phyloP scores from a whole-genome alignment of 2,329 filamentous ascomycete genomes.

The Lasiodiplodia gonubiensis region DNA sequence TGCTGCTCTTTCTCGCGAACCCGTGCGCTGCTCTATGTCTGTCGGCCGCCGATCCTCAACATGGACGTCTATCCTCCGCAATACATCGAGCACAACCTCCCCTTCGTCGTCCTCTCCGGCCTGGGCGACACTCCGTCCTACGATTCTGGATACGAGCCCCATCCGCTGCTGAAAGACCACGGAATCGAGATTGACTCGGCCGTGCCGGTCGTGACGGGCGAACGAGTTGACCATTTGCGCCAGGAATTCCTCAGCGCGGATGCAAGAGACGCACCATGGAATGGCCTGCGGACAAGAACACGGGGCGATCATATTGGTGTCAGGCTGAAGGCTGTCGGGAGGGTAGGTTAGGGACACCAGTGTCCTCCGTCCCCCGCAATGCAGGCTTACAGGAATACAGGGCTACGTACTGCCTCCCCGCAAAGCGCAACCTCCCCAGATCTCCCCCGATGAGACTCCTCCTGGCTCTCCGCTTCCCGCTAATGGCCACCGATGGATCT shows the following conservation, averaged over 20 bases:
- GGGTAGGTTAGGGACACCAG: constrained; percentile 67
- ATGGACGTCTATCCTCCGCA: constrained; percentile 83
- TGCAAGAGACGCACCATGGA: constrained; percentile 70
- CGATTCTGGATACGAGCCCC: constrained; percentile 36
- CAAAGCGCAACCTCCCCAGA: constrained; percentile 66
- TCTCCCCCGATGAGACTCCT: constrained; percentile 57
- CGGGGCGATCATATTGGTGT: constrained; percentile 61
- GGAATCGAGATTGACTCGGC: constrained; percentile 68
- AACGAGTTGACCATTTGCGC: constrained; percentile 69
- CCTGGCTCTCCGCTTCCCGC: constrained; percentile 59
- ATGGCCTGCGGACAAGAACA: constrained; percentile 50
- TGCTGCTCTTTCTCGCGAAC: neutral
- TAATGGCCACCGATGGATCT: constrained; percentile 53
- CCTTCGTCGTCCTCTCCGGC: constrained; percentile 81
- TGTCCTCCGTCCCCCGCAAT: constrained; percentile 33
- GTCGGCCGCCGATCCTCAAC: constrained; percentile 29
- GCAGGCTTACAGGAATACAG: constrained; percentile 41
- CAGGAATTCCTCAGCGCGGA: constrained; percentile 71
- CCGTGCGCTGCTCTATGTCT: constrained; percentile 28
- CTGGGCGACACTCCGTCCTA: constrained; percentile 54
- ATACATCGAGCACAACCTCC: constrained; percentile 86
- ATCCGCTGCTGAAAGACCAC: constrained; percentile 58
- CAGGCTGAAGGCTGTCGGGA: constrained; percentile 74
- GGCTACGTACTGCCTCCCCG: constrained; percentile 64
- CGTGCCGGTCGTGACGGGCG: constrained; percentile 68